Percentiles rank a stretch among this genome's conserved stretches.
Conservation (phyloP, 148 eudicot species). For the Beta vulgaris region DNA sequence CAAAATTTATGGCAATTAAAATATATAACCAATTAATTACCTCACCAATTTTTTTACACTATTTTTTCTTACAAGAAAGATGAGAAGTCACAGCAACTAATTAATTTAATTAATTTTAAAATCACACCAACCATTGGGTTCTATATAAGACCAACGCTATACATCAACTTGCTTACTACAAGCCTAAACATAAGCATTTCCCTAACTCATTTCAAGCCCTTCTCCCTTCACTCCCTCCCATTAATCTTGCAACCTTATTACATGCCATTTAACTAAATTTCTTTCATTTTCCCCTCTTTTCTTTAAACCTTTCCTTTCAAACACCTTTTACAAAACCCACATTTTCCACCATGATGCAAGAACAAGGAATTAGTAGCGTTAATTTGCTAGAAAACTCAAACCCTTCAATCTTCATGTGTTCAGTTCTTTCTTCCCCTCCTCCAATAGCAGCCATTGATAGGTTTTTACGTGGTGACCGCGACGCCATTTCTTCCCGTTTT, state of each 20-base stretch:
- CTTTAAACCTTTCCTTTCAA: background rate
- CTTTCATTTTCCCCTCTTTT: background rate
- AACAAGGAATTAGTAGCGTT: slow-evolving; percentile 26
- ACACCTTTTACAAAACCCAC: too few relatives aligned
- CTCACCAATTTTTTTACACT: slow-evolving; percentile 6
- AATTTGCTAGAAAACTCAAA: slow-evolving; percentile 27
- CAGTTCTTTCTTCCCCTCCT: slow-evolving; percentile 27
- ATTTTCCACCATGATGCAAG: slow-evolving; percentile 18
- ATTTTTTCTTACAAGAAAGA: slow-evolving; percentile 28
- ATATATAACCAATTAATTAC: slow-evolving; percentile 19
- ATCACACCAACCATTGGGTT: slow-evolving; percentile 34
- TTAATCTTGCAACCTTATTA: slow-evolving; percentile 16
- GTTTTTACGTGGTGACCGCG: slow-evolving; percentile 30
- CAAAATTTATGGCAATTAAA: slow-evolving; percentile 18
- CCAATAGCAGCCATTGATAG: slow-evolving; percentile 50
- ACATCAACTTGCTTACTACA: slow-evolving; percentile 9
- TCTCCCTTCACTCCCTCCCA: slow-evolving; percentile 11
- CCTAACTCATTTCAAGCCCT: background rate
- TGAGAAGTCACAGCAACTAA: slow-evolving; percentile 34
- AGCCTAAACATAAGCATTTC: slow-evolving; percentile 27
- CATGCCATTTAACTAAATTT: background rate
- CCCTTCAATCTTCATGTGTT: background rate
- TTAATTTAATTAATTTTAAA: background rate
- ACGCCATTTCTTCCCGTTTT: background rate
- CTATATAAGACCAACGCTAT: slow-evolving; percentile 21